Evolutionary conservation across 441 rosid genomes (phyloP), one percentile per base, ranked within the genome.

Genomic region (Jatropha podagrica): DNA sequence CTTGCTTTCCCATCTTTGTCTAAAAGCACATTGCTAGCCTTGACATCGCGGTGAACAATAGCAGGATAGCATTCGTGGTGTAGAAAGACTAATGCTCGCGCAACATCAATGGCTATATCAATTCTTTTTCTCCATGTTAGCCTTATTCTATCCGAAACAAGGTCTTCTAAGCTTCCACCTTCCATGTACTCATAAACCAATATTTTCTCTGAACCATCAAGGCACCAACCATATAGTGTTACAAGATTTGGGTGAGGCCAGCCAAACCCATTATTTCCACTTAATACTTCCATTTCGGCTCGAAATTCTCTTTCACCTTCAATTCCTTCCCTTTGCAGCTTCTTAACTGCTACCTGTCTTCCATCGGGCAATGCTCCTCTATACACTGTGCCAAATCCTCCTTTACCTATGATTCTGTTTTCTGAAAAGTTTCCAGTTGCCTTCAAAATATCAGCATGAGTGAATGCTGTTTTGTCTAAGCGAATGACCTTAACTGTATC

Each of bases 181-280:
- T 80, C 88, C 94, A 95, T 92, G 88, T 87, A 95, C 76, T 91
- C 92, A 17, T 95, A 94, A 69, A 95, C 96, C 70, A 95, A 40
- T 66, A 92, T 85, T 76, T 91, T 95, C 82, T 91, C 87, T 38
- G 87, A 86, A n/a, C 93, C 87, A 69, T 90, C 79, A 12, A 90
- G 90, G 81, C 97, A 91, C 97, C 98, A 95, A 1, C 98, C 98
- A 17, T 92, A 90, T 3, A 95, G 90, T 65, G 92, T 86, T 17
- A 95, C 98, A 1, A 94, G 94, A 78, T 94, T 91, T 5, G 94
- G 98, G 74, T 95, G 97, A 0, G 97, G 95, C 97, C 98, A 94
- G 44, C 95, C 92, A 69, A 87, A 83, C 69, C 90, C 87, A 48
- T 44, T 44, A 44, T 89, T 88, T 27, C 93, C 92, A 37, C 90